Percentiles rank a stretch among this genome's conserved stretches.
phyloP scores from a whole-genome alignment of 2,329 filamentous ascomycete species.

The Akanthomyces lecanii region DNA sequence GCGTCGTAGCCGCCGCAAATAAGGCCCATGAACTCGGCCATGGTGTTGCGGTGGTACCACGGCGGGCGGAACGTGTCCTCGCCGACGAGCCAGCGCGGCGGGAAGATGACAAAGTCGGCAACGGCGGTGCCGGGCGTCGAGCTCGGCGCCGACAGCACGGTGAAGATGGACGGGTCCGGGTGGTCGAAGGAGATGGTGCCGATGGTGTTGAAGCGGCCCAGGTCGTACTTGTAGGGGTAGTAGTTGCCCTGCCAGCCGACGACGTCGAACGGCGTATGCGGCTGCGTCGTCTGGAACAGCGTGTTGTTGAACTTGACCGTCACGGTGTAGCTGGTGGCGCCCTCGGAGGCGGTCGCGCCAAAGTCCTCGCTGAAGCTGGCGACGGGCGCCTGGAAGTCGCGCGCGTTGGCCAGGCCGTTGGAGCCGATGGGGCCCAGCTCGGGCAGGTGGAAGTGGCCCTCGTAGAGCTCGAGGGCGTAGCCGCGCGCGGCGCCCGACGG shows the following conservation, averaged over 20 bases:
- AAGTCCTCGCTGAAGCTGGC: constrained; percentile 60
- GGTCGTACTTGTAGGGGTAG: constrained; percentile 77
- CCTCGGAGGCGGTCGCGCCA: constrained; percentile 36
- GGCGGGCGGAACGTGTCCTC: constrained; percentile 68
- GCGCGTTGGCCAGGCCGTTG: constrained; percentile 62
- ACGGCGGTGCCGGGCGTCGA: constrained; percentile 58
- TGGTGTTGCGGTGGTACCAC: constrained; percentile 68
- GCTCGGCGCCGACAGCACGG: constrained; percentile 62
- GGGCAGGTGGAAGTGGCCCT: constrained; percentile 62
- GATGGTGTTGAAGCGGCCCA: constrained; percentile 71
- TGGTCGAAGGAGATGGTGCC: constrained; percentile 72
- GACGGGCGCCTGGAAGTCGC: constrained; percentile 68
- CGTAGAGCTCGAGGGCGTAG: constrained; percentile 67
- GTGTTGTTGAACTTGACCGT: constrained; percentile 63
- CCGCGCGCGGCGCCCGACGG: constrained; percentile 56
- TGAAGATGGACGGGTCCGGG: constrained; percentile 75
- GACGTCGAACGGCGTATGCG: constrained; percentile 72
- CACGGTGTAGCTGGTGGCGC: constrained; percentile 42
- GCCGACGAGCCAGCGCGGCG: constrained; percentile 65
- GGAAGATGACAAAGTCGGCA: constrained; percentile 70
- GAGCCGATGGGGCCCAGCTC: constrained; percentile 66
- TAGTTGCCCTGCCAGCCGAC: constrained; percentile 80
- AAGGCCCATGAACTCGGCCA: constrained; percentile 62
- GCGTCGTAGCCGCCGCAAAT: constrained; percentile 59
- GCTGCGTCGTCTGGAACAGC: constrained; percentile 61